Percentiles rank a stretch among this genome's conserved stretches.
phyloP scores from a whole-genome alignment of 2,329 filamentous ascomycete genomes.

The Cladobotryum protrusum region DNA sequence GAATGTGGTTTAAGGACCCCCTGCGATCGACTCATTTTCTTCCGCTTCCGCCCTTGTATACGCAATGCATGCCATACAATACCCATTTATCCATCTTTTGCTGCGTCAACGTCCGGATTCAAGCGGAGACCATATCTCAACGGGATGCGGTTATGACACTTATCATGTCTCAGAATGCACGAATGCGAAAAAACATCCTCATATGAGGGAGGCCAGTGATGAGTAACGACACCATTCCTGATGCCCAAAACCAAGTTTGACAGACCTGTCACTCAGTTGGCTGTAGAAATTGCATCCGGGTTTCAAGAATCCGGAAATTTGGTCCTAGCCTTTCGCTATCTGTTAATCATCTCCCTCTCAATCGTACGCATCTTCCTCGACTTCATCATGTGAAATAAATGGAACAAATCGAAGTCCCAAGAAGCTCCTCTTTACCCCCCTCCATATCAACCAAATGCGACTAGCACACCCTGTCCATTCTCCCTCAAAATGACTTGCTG shows the following conservation, averaged over 20 bases:
- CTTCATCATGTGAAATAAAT: slow-evolving; percentile 54
- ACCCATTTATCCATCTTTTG: too few relatives aligned
- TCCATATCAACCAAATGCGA: slow-evolving; percentile 88
- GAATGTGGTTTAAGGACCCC: too few relatives aligned
- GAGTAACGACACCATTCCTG: not conserved
- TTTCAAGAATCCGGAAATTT: too few relatives aligned
- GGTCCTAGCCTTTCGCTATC: too few relatives aligned
- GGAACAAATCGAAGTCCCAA: slow-evolving; percentile 80
- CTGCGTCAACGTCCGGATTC: not conserved
- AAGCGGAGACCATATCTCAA: slow-evolving; percentile 2
- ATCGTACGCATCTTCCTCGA: slow-evolving; percentile 19
- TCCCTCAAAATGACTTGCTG: slow-evolving; percentile 87
- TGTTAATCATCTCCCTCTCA: slow-evolving; percentile 14
- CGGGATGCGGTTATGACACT: not conserved
- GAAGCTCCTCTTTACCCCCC: slow-evolving; percentile 60
- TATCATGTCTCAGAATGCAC: too few relatives aligned
- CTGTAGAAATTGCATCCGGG: too few relatives aligned
- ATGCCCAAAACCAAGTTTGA: not conserved
- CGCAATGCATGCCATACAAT: not conserved
- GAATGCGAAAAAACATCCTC: too few relatives aligned
- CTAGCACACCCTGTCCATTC: slow-evolving; percentile 82
- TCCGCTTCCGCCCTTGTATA: not conserved
- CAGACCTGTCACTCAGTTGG: too few relatives aligned
- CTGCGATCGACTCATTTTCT: too few relatives aligned
- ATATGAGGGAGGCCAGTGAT: too few relatives aligned